Evolutionary conservation across 108 stramenopile genomes (phyloP).

Genomic region (Nannochloropsis gaditana): DNA sequence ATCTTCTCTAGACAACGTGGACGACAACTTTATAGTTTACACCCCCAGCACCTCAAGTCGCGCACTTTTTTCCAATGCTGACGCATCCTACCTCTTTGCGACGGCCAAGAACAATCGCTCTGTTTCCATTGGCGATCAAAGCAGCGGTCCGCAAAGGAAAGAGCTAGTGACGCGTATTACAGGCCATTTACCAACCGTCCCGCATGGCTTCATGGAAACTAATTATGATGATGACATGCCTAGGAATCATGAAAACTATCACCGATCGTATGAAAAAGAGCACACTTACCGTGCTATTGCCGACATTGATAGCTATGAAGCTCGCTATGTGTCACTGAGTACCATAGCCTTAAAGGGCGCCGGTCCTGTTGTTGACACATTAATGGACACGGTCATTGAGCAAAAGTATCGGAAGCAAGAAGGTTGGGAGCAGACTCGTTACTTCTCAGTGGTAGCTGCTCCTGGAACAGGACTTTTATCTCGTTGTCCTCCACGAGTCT

Average conservation of each 20-base stretch:
- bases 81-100: neutral
- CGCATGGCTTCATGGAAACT: conserved; percentile 4
- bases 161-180: neutral
- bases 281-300: neutral
- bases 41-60: conserved; percentile 16
- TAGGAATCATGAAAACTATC: neutral
- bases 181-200: neutral
- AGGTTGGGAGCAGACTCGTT: neutral
- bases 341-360: neutral
- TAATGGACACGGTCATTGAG: neutral
- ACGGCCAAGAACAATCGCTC: conserved; percentile 1
- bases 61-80: neutral
- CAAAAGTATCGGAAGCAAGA: neutral
- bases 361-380: neutral
- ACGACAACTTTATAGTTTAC: neutral
- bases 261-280: neutral
- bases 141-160: neutral
- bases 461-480: neutral
- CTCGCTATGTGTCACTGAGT: conserved; percentile 16
- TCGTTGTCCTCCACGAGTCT: neutral
- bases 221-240: neutral
- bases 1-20: neutral
- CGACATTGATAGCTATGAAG: neutral
- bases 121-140: neutral
- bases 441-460: neutral